phyloP scores from a whole-genome alignment of 352 stramenopile genomes.

The Globisporangium megalacanthum region DNA sequence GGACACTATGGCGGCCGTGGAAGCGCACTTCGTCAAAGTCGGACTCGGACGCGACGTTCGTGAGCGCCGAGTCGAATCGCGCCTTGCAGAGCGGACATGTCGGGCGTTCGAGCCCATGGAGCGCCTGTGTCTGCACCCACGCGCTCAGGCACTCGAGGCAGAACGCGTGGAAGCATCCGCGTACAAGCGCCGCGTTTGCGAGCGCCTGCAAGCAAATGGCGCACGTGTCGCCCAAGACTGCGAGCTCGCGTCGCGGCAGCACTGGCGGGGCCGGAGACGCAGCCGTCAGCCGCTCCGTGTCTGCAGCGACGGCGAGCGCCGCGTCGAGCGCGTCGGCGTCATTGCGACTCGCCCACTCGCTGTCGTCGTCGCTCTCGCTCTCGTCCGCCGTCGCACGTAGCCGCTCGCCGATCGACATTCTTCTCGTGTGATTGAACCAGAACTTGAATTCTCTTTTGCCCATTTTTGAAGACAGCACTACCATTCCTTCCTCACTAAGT shows the following conservation, averaged over 20 bases:
- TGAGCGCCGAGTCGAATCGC: slow-evolving; percentile 46
- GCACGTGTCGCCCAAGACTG: slow-evolving; percentile 60
- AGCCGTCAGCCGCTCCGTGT: background rate
- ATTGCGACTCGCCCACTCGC: slow-evolving; percentile 39
- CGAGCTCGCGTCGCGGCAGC: slow-evolving; percentile 28
- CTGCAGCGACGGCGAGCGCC: background rate
- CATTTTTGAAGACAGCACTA: no score
- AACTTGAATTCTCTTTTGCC: no score
- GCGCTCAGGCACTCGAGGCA: slow-evolving; percentile 61
- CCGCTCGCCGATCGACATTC: background rate
- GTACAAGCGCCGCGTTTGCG: slow-evolving; percentile 52
- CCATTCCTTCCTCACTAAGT: no score
- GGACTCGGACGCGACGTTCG: slow-evolving; percentile 58
- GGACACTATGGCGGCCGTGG: slow-evolving; percentile 15
- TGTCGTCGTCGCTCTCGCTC: slow-evolving; percentile 26
- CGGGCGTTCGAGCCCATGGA: slow-evolving; percentile 42
- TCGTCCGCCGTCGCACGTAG: slow-evolving; percentile 3
- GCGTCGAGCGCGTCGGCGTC: slow-evolving; percentile 8
- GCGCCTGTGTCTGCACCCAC: slow-evolving; percentile 49
- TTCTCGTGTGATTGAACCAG: no score
- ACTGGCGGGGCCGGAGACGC: slow-evolving; percentile 1
- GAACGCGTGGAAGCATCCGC: slow-evolving; percentile 64
- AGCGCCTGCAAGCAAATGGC: slow-evolving; percentile 64
- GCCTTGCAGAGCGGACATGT: slow-evolving; percentile 73
- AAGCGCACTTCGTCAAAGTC: slow-evolving; percentile 58